phyloP scores from a whole-genome alignment of 768 basidiomycete species.

The Boletus eberwhitei region DNA sequence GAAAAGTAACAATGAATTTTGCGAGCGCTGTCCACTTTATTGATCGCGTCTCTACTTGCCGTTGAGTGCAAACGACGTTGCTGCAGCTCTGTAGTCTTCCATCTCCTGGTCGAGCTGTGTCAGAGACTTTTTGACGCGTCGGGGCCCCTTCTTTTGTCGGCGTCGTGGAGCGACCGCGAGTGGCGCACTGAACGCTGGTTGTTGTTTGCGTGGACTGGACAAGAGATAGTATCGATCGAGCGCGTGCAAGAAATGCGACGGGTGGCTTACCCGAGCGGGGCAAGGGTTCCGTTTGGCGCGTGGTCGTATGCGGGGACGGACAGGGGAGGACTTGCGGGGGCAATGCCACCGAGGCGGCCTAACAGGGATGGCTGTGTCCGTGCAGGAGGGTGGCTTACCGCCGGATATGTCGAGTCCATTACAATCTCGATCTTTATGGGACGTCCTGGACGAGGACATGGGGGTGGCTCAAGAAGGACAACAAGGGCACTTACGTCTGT shows the following conservation, averaged over 20 bases:
- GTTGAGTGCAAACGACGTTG: slow-evolving; percentile 7
- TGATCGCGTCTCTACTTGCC: slow-evolving; percentile 2
- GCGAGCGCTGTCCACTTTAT: too few relatives aligned
- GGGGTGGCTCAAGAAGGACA: background rate
- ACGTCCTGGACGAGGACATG: slow-evolving; percentile 42
- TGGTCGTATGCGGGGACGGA: slow-evolving; percentile 10
- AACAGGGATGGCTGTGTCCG: slow-evolving; percentile 37
- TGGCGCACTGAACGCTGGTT: slow-evolving; percentile 16
- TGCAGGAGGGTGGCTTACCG: slow-evolving; percentile 21
- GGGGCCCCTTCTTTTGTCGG: slow-evolving; percentile 70
- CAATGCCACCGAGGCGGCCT: slow-evolving; percentile 31
- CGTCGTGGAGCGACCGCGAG: slow-evolving; percentile 33
- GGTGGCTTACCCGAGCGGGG: slow-evolving; percentile 10
- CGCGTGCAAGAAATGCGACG: background rate
- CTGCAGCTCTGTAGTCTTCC: slow-evolving; percentile 68
- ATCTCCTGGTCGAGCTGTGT: slow-evolving; percentile 75
- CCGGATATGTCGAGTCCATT: slow-evolving; percentile 38
- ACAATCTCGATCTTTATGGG: slow-evolving; percentile 67
- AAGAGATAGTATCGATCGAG: background rate
- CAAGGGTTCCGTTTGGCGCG: slow-evolving; percentile 14
- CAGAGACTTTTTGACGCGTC: slow-evolving; percentile 63
- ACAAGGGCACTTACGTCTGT: slow-evolving; percentile 42
- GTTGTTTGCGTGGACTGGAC: slow-evolving; percentile 21
- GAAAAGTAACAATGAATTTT: too few relatives aligned
- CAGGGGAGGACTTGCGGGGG: background rate